Conservation (phyloP, 2,329 filamentous ascomycete species). For the Colletotrichum lupini region DNA sequence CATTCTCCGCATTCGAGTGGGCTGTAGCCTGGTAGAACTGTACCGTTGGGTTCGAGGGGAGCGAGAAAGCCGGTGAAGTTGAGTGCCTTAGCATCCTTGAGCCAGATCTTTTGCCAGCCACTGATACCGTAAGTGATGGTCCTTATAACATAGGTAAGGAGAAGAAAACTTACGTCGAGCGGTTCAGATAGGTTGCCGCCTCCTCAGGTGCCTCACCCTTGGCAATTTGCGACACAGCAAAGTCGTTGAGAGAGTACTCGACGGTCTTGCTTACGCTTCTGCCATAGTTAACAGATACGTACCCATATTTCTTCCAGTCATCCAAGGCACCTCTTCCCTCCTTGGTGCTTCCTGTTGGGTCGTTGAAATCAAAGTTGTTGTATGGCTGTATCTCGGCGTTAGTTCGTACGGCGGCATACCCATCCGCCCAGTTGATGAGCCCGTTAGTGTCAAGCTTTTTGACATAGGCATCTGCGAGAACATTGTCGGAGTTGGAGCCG, state of each 20-base stretch:
- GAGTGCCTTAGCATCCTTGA: constrained; percentile 55
- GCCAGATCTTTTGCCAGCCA: constrained; percentile 72
- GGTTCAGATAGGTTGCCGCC: constrained; percentile 60
- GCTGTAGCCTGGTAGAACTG: constrained; percentile 53
- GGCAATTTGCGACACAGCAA: constrained; percentile 65
- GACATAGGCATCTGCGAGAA: constrained; percentile 70
- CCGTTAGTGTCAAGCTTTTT: constrained; percentile 51
- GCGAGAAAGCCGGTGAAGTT: constrained; percentile 68
- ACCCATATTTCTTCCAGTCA: constrained; percentile 68
- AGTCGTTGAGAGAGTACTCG: constrained; percentile 70
- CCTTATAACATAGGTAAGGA: background rate
- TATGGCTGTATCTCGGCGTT: constrained; percentile 65
- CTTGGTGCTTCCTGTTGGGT: constrained; percentile 64
- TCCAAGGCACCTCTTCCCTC: constrained; percentile 68
- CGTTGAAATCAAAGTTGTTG: constrained; percentile 60
- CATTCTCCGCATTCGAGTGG: constrained; percentile 64
- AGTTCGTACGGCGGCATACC: constrained; percentile 63
- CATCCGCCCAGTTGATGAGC: constrained; percentile 66
- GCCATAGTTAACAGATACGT: constrained; percentile 63
- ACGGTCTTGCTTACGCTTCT: constrained; percentile 65
- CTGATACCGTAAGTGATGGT: background rate
- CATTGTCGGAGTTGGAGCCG: constrained; percentile 69
- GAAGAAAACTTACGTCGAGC: constrained; percentile 48
- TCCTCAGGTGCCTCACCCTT: constrained; percentile 61
- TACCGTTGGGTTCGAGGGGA: constrained; percentile 60